Evolutionary conservation across 2,329 filamentous ascomycete genomes (phyloP).

Genomic region (Lecanicillium sp.): DNA sequence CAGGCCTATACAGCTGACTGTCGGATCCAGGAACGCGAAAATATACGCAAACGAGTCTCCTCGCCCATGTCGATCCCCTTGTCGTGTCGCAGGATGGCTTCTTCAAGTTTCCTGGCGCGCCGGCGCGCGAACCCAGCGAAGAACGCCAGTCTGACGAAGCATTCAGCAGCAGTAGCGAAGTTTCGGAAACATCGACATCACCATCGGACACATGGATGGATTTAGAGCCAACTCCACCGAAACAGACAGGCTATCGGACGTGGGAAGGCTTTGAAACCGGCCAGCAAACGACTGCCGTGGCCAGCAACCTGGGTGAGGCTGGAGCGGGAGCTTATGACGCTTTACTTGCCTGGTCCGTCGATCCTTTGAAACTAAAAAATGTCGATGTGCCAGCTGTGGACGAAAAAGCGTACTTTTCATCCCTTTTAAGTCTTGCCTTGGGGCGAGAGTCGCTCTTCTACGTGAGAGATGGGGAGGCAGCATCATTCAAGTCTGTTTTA

Average conservation of each 20-base stretch:
- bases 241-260: constrained; percentile 43
- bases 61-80: too few relatives aligned
- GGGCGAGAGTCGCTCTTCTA: constrained; percentile 69
- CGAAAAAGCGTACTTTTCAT: constrained; percentile 41
- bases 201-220: constrained; percentile 41
- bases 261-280: constrained; percentile 61
- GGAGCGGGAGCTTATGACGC: constrained; percentile 61
- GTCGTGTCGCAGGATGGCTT: constrained; percentile 22
- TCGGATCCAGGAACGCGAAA: too few relatives aligned
- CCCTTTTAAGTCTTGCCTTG: constrained; percentile 58
- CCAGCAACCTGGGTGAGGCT: constrained; percentile 60
- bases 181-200: constrained; percentile 1
- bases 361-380: constrained; percentile 30
- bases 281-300: constrained; percentile 25
- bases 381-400: constrained; percentile 36
- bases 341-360: constrained; percentile 36
- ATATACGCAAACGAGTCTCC: too few relatives aligned
- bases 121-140: constrained; percentile 1
- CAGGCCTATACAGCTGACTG: background rate
- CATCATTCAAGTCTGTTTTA: constrained; percentile 43
- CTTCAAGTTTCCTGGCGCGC: constrained; percentile 29
- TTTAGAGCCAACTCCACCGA: constrained; percentile 22
- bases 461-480: constrained; percentile 44
- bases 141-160: constrained; percentile 8
- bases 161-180: constrained; percentile 13